Evolutionary conservation across 1,284 basidiomycete genomes (phyloP).

Genomic region (Naganishia sp.): DNA sequence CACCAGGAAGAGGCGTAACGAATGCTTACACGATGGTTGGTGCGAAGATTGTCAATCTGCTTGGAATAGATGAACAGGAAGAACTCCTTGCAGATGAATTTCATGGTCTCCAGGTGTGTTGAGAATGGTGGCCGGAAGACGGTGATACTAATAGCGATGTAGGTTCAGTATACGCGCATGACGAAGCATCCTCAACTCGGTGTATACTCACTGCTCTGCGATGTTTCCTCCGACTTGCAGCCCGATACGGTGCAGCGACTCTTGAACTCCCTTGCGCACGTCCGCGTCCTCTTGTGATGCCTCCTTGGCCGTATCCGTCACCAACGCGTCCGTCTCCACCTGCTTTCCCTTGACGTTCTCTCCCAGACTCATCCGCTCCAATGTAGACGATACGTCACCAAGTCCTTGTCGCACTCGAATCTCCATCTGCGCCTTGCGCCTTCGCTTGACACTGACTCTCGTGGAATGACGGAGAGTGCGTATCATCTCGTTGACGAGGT

Average conservation of each 20-base stretch:
- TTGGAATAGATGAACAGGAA: slow-evolving; percentile 59
- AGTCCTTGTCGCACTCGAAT: slow-evolving; percentile 37
- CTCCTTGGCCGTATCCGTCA: slow-evolving; percentile 37
- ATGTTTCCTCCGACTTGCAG: slow-evolving; percentile 82
- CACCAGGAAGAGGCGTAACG: slow-evolving; percentile 37
- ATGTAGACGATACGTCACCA: slow-evolving; percentile 48
- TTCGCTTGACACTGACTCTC: slow-evolving; percentile 65
- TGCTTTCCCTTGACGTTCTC: slow-evolving; percentile 40
- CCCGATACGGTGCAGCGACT: slow-evolving; percentile 77
- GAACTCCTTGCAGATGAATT: slow-evolving; percentile 95
- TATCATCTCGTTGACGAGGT: slow-evolving; percentile 79
- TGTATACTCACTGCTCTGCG: slow-evolving; percentile 68
- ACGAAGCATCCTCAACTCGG: no score
- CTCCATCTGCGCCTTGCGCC: slow-evolving; percentile 46
- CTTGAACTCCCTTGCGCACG: slow-evolving; percentile 55
- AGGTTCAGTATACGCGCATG: neutral
- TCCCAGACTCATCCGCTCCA: slow-evolving; percentile 19
- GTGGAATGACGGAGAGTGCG: slow-evolving; percentile 70
- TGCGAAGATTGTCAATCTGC: slow-evolving; percentile 91
- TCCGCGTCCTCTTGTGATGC: slow-evolving; percentile 35
- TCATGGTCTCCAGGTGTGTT: slow-evolving; percentile 85
- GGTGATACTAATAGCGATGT: neutral
- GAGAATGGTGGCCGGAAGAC: slow-evolving; percentile 59
- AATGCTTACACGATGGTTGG: slow-evolving; percentile 76
- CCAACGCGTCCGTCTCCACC: slow-evolving; percentile 56